Evolutionary conservation across 2,329 filamentous ascomycete species (phyloP).

Genomic region (Cladosporium phlei): DNA sequence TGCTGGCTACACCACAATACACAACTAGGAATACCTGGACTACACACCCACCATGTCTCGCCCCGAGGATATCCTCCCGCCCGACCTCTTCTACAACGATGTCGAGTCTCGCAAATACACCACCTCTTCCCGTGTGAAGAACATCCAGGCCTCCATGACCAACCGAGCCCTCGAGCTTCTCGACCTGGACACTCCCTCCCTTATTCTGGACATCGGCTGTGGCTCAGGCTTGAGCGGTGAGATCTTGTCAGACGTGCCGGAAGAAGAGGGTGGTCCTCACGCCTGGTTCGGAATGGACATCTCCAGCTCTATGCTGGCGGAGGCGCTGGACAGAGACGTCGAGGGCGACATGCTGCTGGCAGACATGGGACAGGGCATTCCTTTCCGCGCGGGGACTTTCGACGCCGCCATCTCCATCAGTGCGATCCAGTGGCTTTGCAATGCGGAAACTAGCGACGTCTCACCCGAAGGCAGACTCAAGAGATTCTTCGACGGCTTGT

Average conservation of each 20-base stretch:
- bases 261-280: constrained; percentile 76
- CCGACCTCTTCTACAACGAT: constrained; percentile 97
- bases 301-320: constrained; percentile 90
- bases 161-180: constrained; percentile 88
- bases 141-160: constrained; percentile 93
- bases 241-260: constrained; percentile 70
- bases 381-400: constrained; percentile 86
- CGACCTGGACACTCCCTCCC: constrained; percentile 68
- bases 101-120: constrained; percentile 95
- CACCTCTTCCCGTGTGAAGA: constrained; percentile 89
- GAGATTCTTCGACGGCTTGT: constrained; percentile 89
- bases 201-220: constrained; percentile 96
- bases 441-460: constrained; percentile 75
- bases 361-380: constrained; percentile 92
- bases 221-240: constrained; percentile 92
- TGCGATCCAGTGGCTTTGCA: constrained; percentile 98
- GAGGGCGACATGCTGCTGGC: constrained; percentile 91
- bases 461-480: constrained; percentile 70
- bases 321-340: constrained; percentile 84
- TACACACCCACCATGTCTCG: constrained; percentile 72
- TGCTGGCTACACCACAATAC: no score
- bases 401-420: constrained; percentile 93
- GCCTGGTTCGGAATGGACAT: constrained; percentile 98
- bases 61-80: constrained; percentile 89
- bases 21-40: no score